These are phyloP conservation scores for Blastocystis sp. DNA, from an alignment of 352 stramenopile species.

Conservation along the genomic window DNA sequence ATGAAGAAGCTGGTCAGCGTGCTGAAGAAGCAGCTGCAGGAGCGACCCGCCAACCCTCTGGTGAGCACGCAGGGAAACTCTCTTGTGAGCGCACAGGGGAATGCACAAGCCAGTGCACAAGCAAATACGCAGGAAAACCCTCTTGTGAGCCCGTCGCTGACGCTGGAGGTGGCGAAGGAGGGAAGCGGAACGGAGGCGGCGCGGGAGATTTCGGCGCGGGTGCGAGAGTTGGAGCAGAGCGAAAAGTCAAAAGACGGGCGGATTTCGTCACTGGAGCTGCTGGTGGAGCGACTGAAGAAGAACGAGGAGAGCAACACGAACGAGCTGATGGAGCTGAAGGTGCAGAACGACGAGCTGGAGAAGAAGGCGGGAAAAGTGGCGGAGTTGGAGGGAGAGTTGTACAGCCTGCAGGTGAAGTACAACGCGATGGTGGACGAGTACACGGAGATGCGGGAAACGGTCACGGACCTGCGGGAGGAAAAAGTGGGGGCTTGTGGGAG, in stretches of 20 bases:
- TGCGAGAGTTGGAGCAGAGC: slow-evolving; percentile 15
- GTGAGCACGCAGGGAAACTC: not conserved
- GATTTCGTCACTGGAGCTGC: not conserved
- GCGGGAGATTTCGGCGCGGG: not conserved
- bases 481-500: not conserved
- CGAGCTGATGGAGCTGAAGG: slow-evolving; percentile 55
- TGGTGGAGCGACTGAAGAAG: not conserved
- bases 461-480: slow-evolving; percentile 17
- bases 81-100: not conserved
- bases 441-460: not conserved
- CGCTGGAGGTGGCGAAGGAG: not conserved
- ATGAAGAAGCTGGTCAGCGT: slow-evolving; percentile 81
- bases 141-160: not conserved
- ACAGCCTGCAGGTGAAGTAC: not conserved
- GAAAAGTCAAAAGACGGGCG: slow-evolving; percentile 5
- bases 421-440: slow-evolving; percentile 48
- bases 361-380: not conserved
- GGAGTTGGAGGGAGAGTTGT: not conserved
- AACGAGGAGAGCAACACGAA: not conserved
- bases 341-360: slow-evolving; percentile 30
- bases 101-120: not conserved
- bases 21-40: slow-evolving; percentile 79
- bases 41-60: slow-evolving; percentile 72
- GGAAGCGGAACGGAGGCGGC: not conserved
- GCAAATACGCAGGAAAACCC: no score